Base-by-base conservation (phyloP, 495 filamentous ascomycete genomes). In the Tuber magnatum region DNA sequence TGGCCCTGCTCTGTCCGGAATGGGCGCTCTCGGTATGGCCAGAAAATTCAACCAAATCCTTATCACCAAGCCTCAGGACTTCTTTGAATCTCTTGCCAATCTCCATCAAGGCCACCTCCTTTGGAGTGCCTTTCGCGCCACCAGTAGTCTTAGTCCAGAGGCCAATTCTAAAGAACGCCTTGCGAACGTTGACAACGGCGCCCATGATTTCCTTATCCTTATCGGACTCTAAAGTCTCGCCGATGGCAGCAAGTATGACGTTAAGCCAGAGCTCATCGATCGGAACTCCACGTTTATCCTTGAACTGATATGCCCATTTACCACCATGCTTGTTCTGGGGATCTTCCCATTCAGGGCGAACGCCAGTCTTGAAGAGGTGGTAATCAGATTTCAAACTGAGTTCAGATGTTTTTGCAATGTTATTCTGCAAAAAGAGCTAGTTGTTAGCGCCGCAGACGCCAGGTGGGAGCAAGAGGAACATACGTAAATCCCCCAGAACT, bases 401-500 rank as follows among this genome's bases (percentile, higher is more conserved):
- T 78, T 98, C 94, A 76, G 96, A 98, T 74, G 93, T 93, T 24
- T 94, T 91, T 38, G 93, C 92, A 84, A 99, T 97, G 86, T 99
- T 99, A 87, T 99, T 99, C 95, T 99, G 83, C 20, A 71, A 22
- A 76, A 51, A 42, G 22, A 56, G 61, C 83, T 74, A 85, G 22
- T 24, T 72, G n/a, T 74, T 14, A 68, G 28, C 40, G 28, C 24
- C 43, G 35, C 43, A 43, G 35, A 43, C 18, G 22, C 35, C 69
- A 65, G 18, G 71, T 9, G 22, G 74, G 18, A 68, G 28, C 68
- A 73, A 70, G 68, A 43, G 38, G 69, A 68, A 87, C 95, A 83
- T 90, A 98, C 95, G 83, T 99, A 97, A 82, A 98, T 91, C 72
- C 95, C 95, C 95, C 95, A 99, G 87, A 99, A 99, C 84, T 99